Base-by-base conservation (phyloP, 345 rosid genomes). In the Gossypium rotundifolium region DNA sequence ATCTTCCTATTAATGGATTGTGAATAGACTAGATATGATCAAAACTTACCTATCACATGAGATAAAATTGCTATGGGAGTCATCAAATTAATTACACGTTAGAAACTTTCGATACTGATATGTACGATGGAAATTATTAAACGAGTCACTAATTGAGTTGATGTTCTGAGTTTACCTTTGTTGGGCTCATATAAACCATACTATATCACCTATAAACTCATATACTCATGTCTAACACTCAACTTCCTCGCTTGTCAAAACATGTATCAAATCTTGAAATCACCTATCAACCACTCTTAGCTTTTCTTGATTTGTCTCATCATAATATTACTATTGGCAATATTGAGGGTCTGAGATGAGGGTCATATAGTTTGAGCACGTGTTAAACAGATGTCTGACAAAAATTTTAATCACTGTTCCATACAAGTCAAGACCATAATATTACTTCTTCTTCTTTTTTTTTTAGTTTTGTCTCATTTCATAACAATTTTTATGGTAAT, bases 11-110 rank as follows among this genome's bases (percentile, higher is more conserved):
- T 5, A 33, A 33, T 33, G 0, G 2, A 7, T 33, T 33, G 40
- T 0, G 7, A 33, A 33, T 0, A 0, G 0, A 33, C 0, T 33
- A 1, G 7, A 33, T 33, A 33, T 33, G 0, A 33, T 33, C 1
- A 33, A 33, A 33, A 33, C 0, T 0, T 33, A 33, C 5, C 70
- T 20, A 29, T 65, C 45, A 65, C n/a, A 65, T 42, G 53, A 20
- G 70, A 65, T 44, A 44, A n/a, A 65, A 65, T 11, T 44, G 52
- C 29, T 4, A 65, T 11, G 2, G 5, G 20, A 65, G 14, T 18
- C 3, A 49, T 40, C 49, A 38, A 64, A n/a, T 40, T 33, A 4
- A 33, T 33, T 33, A 33, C 6, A 4, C 1, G 6, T 33, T 33
- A 33, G 49, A 22, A 40, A 11, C 23, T 40, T 25, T 40, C 25